phyloP scores from a whole-genome alignment of 1,284 basidiomycete species.

The Pisolithus thermaeus region DNA sequence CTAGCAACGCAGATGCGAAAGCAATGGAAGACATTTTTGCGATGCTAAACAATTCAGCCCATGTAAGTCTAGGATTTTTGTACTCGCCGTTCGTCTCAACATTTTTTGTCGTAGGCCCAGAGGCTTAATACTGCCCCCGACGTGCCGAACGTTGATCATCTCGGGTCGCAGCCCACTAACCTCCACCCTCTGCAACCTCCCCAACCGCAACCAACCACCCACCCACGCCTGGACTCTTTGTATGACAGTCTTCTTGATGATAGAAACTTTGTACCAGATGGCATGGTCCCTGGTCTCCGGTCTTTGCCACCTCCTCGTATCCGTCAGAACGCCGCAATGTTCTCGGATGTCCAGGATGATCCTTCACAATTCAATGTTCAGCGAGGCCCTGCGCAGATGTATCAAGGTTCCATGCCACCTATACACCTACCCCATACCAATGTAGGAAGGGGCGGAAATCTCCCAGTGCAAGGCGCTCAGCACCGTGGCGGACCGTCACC shows the following conservation, averaged over 20 bases:
- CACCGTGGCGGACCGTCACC: conserved; percentile 70
- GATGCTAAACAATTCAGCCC: conserved; percentile 30
- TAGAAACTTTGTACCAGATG: conserved; percentile 73
- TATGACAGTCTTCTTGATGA: conserved; percentile 71
- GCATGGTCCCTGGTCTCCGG: conserved; percentile 76
- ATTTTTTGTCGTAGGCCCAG: conserved; percentile 21
- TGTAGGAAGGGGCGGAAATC: conserved; percentile 44
- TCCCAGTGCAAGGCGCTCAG: conserved; percentile 55
- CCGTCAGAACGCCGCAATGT: conserved; percentile 52
- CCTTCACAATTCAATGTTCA: conserved; percentile 53
- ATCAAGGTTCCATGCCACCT: conserved; percentile 41
- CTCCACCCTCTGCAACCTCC: conserved; percentile 33
- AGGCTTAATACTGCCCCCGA: conserved; percentile 20
- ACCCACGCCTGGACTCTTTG: conserved; percentile 53
- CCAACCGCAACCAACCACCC: conserved; percentile 35
- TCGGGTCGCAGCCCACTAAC: conserved; percentile 19
- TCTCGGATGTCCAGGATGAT: conserved; percentile 58
- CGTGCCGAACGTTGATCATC: conserved; percentile 20
- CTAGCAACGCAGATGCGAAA: conserved; percentile 41
- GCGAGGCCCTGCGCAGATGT: conserved; percentile 51
- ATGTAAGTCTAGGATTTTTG: conserved; percentile 16
- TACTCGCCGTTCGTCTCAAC: conserved; percentile 1
- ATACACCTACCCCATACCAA: conserved; percentile 47
- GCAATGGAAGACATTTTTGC: conserved; percentile 73
- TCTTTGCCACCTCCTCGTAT: conserved; percentile 54